Conservation (phyloP, 768 basidiomycete genomes). For the Boletus bicolor region DNA sequence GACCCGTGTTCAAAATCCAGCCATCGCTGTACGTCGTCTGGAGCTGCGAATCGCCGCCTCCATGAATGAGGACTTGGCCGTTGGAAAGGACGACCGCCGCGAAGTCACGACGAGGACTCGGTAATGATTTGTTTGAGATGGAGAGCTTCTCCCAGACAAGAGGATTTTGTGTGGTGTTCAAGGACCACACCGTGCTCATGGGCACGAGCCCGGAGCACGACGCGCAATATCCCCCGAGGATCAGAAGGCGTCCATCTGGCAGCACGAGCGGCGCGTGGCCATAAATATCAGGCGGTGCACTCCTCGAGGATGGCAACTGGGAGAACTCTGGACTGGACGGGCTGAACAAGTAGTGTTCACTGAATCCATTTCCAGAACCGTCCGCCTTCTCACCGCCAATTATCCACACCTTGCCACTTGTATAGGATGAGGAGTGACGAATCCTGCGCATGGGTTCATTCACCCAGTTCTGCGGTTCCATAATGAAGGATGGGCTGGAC, state of each 20-base stretch:
- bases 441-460: constrained; percentile 71
- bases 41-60: constrained; percentile 62
- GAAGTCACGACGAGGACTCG: constrained; percentile 61
- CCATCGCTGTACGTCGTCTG: constrained; percentile 62
- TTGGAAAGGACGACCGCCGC: constrained; percentile 49
- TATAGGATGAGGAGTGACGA: constrained; percentile 62
- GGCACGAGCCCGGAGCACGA: constrained; percentile 48
- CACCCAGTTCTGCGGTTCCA: constrained; percentile 52
- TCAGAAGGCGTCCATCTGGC: constrained; percentile 61
- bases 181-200: constrained; percentile 56
- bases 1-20: constrained; percentile 61
- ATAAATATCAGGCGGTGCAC: constrained; percentile 63
- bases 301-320: constrained; percentile 44
- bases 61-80: constrained; percentile 68
- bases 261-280: constrained; percentile 75
- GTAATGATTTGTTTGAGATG: constrained; percentile 42
- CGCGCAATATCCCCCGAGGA: constrained; percentile 69
- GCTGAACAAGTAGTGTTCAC: constrained; percentile 64
- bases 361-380: constrained; percentile 61
- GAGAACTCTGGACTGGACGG: constrained; percentile 50
- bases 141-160: constrained; percentile 49
- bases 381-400: constrained; percentile 83
- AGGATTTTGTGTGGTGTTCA: constrained; percentile 52
- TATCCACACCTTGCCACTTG: constrained; percentile 58
- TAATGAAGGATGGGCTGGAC: constrained; percentile 42